These are phyloP conservation scores for Candida ortonii DNA, from an alignment of 805 yeast genomes.

Conservation along the genomic window DNA sequence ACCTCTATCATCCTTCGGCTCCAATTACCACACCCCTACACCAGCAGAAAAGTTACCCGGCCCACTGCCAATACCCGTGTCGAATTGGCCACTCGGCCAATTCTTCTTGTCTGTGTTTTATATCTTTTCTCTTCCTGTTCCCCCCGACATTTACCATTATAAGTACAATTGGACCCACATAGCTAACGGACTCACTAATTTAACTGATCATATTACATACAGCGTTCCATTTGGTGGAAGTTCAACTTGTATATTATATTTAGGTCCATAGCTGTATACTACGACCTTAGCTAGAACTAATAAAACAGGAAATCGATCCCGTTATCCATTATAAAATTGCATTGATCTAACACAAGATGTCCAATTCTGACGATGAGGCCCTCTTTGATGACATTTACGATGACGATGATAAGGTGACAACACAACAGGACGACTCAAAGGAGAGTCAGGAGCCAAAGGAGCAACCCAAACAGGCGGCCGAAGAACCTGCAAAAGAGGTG, in stretches of 20 bases:
- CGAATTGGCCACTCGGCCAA: no score
- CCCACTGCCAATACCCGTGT: no score
- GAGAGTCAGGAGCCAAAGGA: slow-evolving; percentile 2
- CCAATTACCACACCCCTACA: no score
- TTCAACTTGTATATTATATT: slow-evolving; percentile 8
- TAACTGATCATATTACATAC: no score
- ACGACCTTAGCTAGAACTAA: slow-evolving; percentile 8
- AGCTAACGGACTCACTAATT: no score
- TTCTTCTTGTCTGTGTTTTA: no score
- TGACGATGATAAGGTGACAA: slow-evolving; percentile 27
- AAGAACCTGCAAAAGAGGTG: slow-evolving; percentile 3
- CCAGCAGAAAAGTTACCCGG: no score
- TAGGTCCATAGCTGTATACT: slow-evolving; percentile 11
- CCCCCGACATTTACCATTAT: no score
- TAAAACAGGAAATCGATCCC: slow-evolving; percentile 10
- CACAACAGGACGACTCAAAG: slow-evolving; percentile 11
- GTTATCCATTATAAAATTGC: not conserved
- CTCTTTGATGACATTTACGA: slow-evolving; percentile 87
- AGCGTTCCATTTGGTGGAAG: no score
- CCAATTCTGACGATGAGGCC: slow-evolving; percentile 82
- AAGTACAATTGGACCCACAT: no score
- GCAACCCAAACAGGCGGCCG: slow-evolving; percentile 7
- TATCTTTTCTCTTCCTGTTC: no score
- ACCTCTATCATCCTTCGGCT: no score
- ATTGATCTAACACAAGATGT: slow-evolving; percentile 37